A percentile compares a stretch with the other conserved stretches of the same genome.
Conservation (phyloP, 495 filamentous ascomycete genomes). For the Penicillium steckii region DNA sequence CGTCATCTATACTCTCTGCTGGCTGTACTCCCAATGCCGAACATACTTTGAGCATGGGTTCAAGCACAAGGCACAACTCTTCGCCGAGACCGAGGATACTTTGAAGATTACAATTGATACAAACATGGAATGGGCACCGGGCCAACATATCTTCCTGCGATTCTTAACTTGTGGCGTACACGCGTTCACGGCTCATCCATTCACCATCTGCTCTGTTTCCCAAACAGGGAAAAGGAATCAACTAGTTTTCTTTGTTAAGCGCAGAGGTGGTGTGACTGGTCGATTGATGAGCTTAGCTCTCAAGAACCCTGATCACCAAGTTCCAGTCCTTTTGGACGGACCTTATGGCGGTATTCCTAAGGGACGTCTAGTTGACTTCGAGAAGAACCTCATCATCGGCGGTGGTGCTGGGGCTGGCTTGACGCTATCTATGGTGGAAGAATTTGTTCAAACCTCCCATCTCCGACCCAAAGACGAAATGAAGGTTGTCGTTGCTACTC, state of each 20-base stretch:
- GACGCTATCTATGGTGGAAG: slow-evolving; percentile 40
- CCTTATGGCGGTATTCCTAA: slow-evolving; percentile 41
- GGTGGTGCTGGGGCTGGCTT: slow-evolving; percentile 50
- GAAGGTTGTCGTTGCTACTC: slow-evolving; percentile 26
- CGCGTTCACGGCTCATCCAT: slow-evolving; percentile 39
- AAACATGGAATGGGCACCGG: slow-evolving; percentile 35
- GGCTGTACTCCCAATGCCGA: slow-evolving; percentile 41
- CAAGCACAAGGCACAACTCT: slow-evolving; percentile 39
- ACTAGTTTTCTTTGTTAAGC: slow-evolving; percentile 30
- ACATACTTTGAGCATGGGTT: slow-evolving; percentile 43
- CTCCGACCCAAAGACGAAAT: slow-evolving; percentile 5
- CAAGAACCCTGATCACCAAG: slow-evolving; percentile 20
- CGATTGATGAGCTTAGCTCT: slow-evolving; percentile 26
- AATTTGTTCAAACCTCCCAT: slow-evolving; percentile 15
- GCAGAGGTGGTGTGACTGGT: slow-evolving; percentile 32
- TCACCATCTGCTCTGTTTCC: slow-evolving; percentile 44
- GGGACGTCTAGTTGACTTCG: slow-evolving; percentile 17
- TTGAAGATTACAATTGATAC: slow-evolving; percentile 43
- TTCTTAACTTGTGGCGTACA: slow-evolving; percentile 35
- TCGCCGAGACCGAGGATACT: slow-evolving; percentile 31
- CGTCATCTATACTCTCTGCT: slow-evolving; percentile 42
- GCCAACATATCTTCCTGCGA: slow-evolving; percentile 46
- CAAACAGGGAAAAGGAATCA: slow-evolving; percentile 13
- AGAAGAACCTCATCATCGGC: slow-evolving; percentile 40
- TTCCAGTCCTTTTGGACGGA: slow-evolving; percentile 39